Conservation (phyloP, 345 rosid genomes). For the Eucalyptus urophylla region DNA sequence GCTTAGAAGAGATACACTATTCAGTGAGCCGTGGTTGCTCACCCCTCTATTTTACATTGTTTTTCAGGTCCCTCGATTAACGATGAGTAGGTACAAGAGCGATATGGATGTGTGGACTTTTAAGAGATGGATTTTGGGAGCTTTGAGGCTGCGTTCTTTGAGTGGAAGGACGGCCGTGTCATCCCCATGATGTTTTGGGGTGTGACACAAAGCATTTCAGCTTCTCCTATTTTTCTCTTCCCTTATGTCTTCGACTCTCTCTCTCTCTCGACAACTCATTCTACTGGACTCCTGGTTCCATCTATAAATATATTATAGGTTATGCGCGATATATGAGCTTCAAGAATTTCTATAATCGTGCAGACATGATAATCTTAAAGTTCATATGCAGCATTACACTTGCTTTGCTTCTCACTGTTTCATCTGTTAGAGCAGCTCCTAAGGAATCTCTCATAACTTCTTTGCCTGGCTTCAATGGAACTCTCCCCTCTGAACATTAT, state of each 20-base stretch:
- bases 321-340: background rate
- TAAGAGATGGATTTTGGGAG: too few species aligned
- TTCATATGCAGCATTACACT: background rate
- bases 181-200: too few species aligned
- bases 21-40: too few species aligned
- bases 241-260: background rate
- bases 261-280: background rate
- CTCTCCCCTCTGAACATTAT: slow-evolving; percentile 22
- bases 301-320: background rate
- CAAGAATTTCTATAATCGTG: background rate
- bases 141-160: too few species aligned
- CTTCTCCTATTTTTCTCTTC: background rate
- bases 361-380: background rate
- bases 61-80: too few species aligned
- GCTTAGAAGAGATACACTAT: too few species aligned
- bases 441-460: slow-evolving; percentile 1
- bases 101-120: too few species aligned
- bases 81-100: too few species aligned
- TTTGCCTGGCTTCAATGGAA: slow-evolving; percentile 20
- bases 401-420: background rate
- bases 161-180: too few species aligned
- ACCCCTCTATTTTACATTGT: too few species aligned
- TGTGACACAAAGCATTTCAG: background rate
- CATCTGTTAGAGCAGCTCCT: slow-evolving; percentile 7
- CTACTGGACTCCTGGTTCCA: background rate